Evolutionary conservation across 495 filamentous ascomycete genomes (phyloP).

Genomic region (Evernia prunastri): DNA sequence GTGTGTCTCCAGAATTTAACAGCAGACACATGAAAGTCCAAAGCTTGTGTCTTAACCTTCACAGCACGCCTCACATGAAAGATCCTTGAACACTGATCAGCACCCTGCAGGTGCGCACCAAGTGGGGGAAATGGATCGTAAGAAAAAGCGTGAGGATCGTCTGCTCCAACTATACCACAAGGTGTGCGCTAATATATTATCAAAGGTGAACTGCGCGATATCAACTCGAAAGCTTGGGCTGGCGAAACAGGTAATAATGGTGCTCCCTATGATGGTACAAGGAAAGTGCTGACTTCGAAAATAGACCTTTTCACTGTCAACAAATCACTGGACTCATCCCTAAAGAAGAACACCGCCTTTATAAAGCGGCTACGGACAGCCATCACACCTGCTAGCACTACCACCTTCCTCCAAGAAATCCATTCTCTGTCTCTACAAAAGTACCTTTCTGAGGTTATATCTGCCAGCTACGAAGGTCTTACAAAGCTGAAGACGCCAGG

Average conservation of each 20-base stretch:
- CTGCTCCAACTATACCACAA: slow-evolving; percentile 21
- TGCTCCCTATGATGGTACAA: slow-evolving; percentile 9
- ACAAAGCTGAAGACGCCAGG: slow-evolving; percentile 83
- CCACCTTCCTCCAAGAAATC: slow-evolving; percentile 85
- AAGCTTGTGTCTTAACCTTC: slow-evolving; percentile 12
- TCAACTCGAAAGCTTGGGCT: slow-evolving; percentile 83
- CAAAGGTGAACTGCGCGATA: slow-evolving; percentile 80
- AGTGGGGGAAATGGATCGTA: slow-evolving; percentile 62
- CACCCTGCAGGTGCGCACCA: neutral
- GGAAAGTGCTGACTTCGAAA: slow-evolving; percentile 20
- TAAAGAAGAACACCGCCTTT: slow-evolving; percentile 99
- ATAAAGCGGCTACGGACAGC: slow-evolving; percentile 94
- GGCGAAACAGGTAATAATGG: slow-evolving; percentile 73
- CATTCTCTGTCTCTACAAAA: slow-evolving; percentile 90
- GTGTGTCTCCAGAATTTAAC: neutral
- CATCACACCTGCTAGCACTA: slow-evolving; percentile 66
- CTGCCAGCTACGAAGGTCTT: slow-evolving; percentile 94
- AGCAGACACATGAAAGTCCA: slow-evolving; percentile 17
- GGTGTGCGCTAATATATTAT: slow-evolving; percentile 11
- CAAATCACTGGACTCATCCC: slow-evolving; percentile 82
- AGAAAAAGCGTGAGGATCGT: slow-evolving; percentile 63
- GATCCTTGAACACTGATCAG: slow-evolving; percentile 14
- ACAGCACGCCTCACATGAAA: slow-evolving; percentile 16
- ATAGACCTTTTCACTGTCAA: slow-evolving; percentile 74
- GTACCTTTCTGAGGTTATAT: slow-evolving; percentile 95